These are phyloP conservation scores for Vigna reflexopilosa DNA, from an alignment of 306 rosid species.

Conservation along the genomic window DNA sequence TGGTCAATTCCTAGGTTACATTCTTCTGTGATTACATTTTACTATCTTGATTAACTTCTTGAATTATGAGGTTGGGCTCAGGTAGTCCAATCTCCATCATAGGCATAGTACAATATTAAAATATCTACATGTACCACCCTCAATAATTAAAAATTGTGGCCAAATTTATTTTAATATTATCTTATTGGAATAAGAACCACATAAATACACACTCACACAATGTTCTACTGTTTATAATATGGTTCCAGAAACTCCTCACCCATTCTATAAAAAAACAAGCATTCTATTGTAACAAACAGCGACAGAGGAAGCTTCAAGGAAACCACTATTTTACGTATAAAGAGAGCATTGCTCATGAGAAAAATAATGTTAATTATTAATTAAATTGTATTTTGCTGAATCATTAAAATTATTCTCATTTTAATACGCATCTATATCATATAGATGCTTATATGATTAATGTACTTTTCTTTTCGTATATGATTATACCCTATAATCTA, in stretches of 20 bases:
- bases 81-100: neutral
- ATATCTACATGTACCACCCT: neutral
- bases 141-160: neutral
- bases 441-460: neutral
- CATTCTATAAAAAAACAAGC: neutral
- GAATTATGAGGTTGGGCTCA: neutral
- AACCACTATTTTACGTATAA: neutral
- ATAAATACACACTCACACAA: neutral
- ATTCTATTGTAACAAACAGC: slow-evolving; percentile 5
- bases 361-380: neutral
- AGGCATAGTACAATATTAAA: neutral
- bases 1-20: neutral
- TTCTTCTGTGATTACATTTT: neutral
- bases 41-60: neutral
- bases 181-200: neutral
- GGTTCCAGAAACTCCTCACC: neutral
- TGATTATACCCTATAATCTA: neutral
- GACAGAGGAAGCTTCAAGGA: slow-evolving; percentile 43
- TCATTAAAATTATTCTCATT: neutral
- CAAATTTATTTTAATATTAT: neutral
- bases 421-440: neutral
- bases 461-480: too few relatives aligned
- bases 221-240: neutral
- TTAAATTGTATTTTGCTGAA: neutral
- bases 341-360: neutral